Conservation (phyloP, 768 basidiomycete species). For the Mrakia gelida region DNA sequence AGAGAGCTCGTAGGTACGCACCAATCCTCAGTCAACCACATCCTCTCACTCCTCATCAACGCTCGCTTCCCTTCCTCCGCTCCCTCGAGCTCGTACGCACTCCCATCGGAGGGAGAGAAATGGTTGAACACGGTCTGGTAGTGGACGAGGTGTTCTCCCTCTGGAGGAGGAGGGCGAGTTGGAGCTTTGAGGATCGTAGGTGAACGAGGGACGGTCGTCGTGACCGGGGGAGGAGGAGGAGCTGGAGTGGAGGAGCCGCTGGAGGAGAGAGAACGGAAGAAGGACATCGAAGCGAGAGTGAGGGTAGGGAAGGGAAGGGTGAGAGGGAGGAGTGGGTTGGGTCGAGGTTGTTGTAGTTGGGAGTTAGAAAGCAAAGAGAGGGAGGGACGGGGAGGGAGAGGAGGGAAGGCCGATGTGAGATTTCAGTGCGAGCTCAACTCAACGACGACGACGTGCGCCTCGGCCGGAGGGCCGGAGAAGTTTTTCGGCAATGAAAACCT, state of each 20-base stretch:
- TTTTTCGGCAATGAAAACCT: too few relatives aligned
- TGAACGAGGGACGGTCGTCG: conserved; percentile 4
- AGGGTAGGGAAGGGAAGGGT: background rate
- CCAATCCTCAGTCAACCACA: conserved; percentile 32
- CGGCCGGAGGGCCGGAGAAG: too few relatives aligned
- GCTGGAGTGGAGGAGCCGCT: background rate
- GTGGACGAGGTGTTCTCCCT: conserved; percentile 15
- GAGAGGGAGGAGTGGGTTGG: background rate
- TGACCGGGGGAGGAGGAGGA: background rate
- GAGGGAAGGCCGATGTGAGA: background rate
- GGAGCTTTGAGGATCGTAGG: conserved; percentile 27
- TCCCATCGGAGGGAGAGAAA: background rate
- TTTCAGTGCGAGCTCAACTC: background rate
- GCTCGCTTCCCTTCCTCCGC: background rate
- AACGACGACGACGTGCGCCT: background rate
- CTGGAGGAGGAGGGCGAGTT: conserved; percentile 13
- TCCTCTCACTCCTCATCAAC: conserved; percentile 8
- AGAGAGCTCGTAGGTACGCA: too few relatives aligned
- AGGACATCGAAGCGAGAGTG: conserved; percentile 1
- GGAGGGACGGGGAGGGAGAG: background rate
- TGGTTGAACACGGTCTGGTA: conserved; percentile 7
- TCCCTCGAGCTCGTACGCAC: background rate
- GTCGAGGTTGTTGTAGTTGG: background rate
- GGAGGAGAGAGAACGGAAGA: conserved; percentile 3
- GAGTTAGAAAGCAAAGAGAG: background rate